Conservation (phyloP, 1,284 basidiomycete species). For the Mrakiaceae sp. region DNA sequence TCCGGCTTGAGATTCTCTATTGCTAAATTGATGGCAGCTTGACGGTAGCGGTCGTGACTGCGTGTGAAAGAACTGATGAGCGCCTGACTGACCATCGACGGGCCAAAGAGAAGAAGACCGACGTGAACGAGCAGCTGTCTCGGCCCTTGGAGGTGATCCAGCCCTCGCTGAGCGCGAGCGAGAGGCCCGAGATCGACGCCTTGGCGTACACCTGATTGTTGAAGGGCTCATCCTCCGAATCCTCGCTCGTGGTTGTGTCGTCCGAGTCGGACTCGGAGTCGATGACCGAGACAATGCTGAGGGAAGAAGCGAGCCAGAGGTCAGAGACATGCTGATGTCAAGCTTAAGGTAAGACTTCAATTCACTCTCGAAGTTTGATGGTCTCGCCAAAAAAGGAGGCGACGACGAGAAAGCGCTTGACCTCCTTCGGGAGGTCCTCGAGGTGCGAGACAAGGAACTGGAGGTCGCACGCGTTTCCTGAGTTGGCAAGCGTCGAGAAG, state of each 20-base stretch:
- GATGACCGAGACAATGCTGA: not conserved
- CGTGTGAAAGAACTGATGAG: not conserved
- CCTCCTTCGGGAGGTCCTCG: constrained; percentile 50
- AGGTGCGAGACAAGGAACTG: constrained; percentile 50
- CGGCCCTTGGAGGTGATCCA: constrained; percentile 43
- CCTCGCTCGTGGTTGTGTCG: constrained; percentile 1
- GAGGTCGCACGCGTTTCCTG: constrained; percentile 47
- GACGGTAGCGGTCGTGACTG: constrained; percentile 55
- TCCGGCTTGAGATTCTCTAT: constrained; percentile 40
- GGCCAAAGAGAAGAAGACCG: no score
- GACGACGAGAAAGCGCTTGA: constrained; percentile 53
- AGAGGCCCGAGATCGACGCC: not conserved
- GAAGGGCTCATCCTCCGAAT: not conserved
- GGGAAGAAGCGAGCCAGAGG: not conserved
- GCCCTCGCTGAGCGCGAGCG: constrained; percentile 50
- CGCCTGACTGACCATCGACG: not conserved
- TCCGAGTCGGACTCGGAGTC: constrained; percentile 1
- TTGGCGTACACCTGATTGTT: not conserved
- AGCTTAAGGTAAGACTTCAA: not conserved
- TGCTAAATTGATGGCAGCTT: constrained; percentile 51
- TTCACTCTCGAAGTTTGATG: not conserved
- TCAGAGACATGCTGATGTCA: not conserved
- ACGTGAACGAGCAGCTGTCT: constrained; percentile 55
- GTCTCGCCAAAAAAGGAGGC: constrained; percentile 50
- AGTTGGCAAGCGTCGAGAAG: constrained; percentile 39